phyloP scores from a whole-genome alignment of 2,329 filamentous ascomycete genomes.

The Xylaria sp. region DNA sequence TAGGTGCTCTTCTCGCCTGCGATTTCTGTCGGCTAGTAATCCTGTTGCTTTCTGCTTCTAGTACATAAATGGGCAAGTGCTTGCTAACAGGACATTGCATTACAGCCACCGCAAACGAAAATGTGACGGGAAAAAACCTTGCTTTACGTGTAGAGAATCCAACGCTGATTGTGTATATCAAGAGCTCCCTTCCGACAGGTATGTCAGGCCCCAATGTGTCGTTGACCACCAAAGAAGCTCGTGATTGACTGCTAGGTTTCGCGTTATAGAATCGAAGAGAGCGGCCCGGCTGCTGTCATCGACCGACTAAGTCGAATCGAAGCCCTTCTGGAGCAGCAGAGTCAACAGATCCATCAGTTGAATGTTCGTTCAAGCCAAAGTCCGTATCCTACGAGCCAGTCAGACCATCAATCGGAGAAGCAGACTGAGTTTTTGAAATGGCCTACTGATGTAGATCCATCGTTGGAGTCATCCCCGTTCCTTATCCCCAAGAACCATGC shows the following conservation, averaged over 20 bases:
- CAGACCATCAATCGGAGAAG: conserved; percentile 42
- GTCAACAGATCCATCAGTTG: conserved; percentile 46
- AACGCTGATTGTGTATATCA: conserved; percentile 55
- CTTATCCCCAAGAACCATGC: conserved; percentile 52
- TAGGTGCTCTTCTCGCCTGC: conserved; percentile 54
- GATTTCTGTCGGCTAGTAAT: conserved; percentile 52
- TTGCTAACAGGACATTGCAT: conserved; percentile 32
- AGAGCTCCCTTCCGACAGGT: conserved; percentile 52
- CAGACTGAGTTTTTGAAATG: conserved; percentile 41
- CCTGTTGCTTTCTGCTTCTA: conserved; percentile 5
- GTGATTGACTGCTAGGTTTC: conserved; percentile 27
- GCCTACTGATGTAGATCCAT: conserved; percentile 39
- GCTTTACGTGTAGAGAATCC: conserved; percentile 53
- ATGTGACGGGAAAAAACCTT: conserved; percentile 54
- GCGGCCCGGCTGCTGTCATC: conserved; percentile 49
- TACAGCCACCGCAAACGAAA: conserved; percentile 52
- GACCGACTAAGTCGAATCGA: conserved; percentile 54
- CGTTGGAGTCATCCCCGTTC: conserved; percentile 50
- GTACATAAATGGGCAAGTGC: conserved; percentile 4
- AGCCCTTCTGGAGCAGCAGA: conserved; percentile 49
- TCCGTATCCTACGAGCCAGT: conserved; percentile 42
- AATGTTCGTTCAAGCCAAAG: conserved; percentile 42
- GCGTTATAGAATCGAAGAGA: conserved; percentile 48
- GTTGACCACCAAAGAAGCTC: neutral
- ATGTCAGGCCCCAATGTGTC: neutral